phyloP scores from a whole-genome alignment of 495 filamentous ascomycete species.

The Podospora bellae-mahoneyi region DNA sequence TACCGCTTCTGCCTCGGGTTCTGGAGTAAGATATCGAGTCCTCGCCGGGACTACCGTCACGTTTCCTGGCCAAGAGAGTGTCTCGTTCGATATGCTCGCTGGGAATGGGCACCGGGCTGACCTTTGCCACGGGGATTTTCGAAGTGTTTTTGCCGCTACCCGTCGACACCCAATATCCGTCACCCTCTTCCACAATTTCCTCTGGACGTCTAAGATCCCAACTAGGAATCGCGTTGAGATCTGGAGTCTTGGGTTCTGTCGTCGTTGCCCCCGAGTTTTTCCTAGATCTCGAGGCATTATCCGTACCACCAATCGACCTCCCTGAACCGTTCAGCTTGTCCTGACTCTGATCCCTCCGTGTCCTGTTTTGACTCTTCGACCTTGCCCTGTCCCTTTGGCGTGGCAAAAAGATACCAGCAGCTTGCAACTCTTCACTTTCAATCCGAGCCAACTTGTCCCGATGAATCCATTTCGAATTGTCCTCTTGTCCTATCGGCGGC shows the following conservation, averaged over 20 bases:
- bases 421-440: constrained; percentile 87
- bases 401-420: constrained; percentile 72
- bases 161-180: constrained; percentile 42
- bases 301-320: constrained; percentile 26
- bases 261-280: constrained; percentile 44
- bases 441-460: constrained; percentile 92
- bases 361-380: constrained; percentile 48
- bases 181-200: constrained; percentile 68
- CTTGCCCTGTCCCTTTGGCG: constrained; percentile 49
- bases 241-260: constrained; percentile 32
- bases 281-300: constrained; percentile 37
- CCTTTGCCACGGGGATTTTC: constrained; percentile 77
- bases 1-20: constrained; percentile 69
- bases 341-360: constrained; percentile 44
- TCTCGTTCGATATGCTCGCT: constrained; percentile 67
- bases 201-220: constrained; percentile 79
- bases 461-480: constrained; percentile 87
- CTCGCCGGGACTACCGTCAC: constrained; percentile 57
- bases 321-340: constrained; percentile 30
- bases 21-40: constrained; percentile 52
- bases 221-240: constrained; percentile 27
- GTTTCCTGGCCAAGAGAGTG: constrained; percentile 61
- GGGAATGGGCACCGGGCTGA: constrained; percentile 73
- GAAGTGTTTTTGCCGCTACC: constrained; percentile 50
- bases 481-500: constrained; percentile 36